A percentile compares a stretch with the other conserved stretches of the same genome.
Evolutionary conservation across 2,329 filamentous ascomycete species (phyloP).

Genomic region (Neopestalotiopsis sp.): DNA sequence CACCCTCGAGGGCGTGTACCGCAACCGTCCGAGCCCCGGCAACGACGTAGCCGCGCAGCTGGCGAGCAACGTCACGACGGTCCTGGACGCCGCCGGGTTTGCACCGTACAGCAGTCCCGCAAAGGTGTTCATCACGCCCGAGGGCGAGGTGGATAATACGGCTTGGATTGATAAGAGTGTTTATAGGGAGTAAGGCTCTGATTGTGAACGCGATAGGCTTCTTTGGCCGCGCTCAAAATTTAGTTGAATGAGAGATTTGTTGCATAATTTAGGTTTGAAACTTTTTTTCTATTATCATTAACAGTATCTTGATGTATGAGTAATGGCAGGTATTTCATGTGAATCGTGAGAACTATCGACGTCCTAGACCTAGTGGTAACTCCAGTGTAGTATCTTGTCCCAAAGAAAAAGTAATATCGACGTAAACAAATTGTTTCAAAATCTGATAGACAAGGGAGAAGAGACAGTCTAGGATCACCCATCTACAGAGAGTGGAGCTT

Average conservation of each 20-base stretch:
- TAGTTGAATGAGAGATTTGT: no score
- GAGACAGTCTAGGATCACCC: no score
- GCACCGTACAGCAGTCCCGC: slow-evolving; percentile 6
- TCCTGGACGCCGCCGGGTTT: slow-evolving; percentile 45
- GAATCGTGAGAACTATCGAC: no score
- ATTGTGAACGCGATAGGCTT: background rate
- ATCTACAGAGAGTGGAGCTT: slow-evolving; percentile 32
- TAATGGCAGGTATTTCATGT: no score
- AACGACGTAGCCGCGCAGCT: slow-evolving; percentile 55
- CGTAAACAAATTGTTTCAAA: no score
- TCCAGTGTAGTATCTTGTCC: no score
- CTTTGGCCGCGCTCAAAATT: background rate
- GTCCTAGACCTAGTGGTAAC: no score
- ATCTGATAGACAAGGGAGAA: no score
- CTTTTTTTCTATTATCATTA: no score
- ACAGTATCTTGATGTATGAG: no score
- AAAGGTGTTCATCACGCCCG: slow-evolving; percentile 4
- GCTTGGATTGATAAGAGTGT: slow-evolving; percentile 16
- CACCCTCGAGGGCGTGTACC: slow-evolving; percentile 64
- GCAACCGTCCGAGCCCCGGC: slow-evolving; percentile 53
- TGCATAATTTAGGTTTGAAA: no score
- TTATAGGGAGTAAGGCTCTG: background rate
- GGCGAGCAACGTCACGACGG: slow-evolving; percentile 45
- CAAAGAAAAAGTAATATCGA: no score
- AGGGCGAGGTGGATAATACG: background rate